Evolutionary conservation across 768 basidiomycete genomes (phyloP).

Genomic region (Leccinum ochraceum): DNA sequence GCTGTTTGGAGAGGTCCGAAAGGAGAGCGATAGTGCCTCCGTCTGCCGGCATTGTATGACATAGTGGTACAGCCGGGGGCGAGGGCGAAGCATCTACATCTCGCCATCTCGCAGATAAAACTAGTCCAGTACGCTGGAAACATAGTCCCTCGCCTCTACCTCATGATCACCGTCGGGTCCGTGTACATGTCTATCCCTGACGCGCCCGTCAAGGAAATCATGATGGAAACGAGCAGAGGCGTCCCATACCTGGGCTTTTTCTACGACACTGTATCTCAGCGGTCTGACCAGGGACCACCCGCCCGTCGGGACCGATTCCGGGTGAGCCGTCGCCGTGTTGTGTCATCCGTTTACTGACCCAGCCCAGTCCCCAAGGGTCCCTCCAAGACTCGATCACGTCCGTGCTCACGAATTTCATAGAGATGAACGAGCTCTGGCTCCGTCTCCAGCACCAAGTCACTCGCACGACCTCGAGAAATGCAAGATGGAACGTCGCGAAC

Average conservation of each 20-base stretch:
- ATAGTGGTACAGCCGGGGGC: neutral
- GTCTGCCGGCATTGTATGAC: slow-evolving; percentile 1
- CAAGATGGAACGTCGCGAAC: slow-evolving; percentile 27
- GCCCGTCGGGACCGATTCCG: too few relatives aligned
- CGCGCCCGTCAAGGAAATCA: slow-evolving; percentile 97
- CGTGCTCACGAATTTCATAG: slow-evolving; percentile 97
- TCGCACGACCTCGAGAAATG: too few relatives aligned
- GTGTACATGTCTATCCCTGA: slow-evolving; percentile 99
- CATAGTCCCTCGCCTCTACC: slow-evolving; percentile 59
- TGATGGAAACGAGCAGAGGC: slow-evolving; percentile 99
- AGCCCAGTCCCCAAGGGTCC: slow-evolving; percentile 39
- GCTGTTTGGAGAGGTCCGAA: slow-evolving; percentile 41
- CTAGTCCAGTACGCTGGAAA: too few relatives aligned
- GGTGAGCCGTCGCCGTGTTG: too few relatives aligned
- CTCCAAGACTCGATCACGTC: slow-evolving; percentile 40
- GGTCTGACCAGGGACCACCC: too few relatives aligned
- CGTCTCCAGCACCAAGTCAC: slow-evolving; percentile 92
- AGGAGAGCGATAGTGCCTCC: slow-evolving; percentile 36
- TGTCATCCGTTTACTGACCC: too few relatives aligned
- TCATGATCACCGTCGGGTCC: slow-evolving; percentile 99
- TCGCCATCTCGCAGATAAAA: neutral
- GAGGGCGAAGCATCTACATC: neutral
- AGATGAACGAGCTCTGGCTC: slow-evolving; percentile 99
- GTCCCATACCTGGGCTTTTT: slow-evolving; percentile 39
- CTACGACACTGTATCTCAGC: too few relatives aligned